phyloP scores from a whole-genome alignment of 169 alveolate genomes.

The Perkinsus marinus region DNA sequence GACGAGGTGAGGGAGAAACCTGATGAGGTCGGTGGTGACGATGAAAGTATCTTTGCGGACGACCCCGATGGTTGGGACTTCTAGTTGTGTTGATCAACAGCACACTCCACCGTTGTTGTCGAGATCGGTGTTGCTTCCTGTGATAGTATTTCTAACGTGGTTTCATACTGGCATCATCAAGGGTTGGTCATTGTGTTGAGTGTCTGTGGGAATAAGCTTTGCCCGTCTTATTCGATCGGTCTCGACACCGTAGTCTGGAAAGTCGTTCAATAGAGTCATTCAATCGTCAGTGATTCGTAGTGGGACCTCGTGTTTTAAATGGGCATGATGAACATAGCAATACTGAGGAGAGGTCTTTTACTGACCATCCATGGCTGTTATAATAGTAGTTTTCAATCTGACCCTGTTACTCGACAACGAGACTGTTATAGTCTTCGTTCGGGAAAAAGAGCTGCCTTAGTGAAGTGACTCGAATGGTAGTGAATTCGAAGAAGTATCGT shows the following conservation, averaged over 20 bases:
- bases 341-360: not conserved
- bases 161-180: not conserved
- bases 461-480: not conserved
- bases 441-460: not conserved
- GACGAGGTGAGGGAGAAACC: not conserved
- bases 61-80: not conserved
- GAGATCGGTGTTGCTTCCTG: not conserved
- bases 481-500: no score
- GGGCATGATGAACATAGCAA: not conserved
- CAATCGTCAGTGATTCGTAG: no score
- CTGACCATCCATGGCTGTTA: not conserved
- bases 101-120: not conserved
- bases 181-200: no score
- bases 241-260: no score
- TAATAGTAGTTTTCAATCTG: not conserved
- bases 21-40: not conserved
- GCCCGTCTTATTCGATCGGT: no score
- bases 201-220: no score
- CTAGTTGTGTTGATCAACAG: not conserved
- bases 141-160: not conserved
- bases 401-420: not conserved
- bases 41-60: not conserved
- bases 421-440: not conserved
- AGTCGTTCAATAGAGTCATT: no score
- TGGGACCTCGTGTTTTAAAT: no score